These are phyloP conservation scores for Boletus patriciae DNA, from an alignment of 768 basidiomycete genomes.

Conservation along the genomic window DNA sequence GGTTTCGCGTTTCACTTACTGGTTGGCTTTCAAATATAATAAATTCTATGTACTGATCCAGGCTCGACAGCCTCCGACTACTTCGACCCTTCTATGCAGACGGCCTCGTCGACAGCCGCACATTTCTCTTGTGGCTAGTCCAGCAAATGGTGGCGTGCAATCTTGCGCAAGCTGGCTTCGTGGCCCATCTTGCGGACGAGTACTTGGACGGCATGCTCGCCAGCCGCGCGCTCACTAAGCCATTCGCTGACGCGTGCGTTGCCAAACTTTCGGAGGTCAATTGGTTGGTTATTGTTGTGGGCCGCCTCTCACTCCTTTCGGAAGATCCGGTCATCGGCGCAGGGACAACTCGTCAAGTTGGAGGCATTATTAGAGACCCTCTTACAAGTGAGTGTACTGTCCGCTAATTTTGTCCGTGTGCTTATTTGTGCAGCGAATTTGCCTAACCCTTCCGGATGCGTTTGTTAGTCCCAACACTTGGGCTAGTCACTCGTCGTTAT, in stretches of 20 bases:
- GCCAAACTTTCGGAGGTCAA: constrained; percentile 61
- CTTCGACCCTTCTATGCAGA: constrained; percentile 77
- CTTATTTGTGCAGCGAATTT: constrained; percentile 51
- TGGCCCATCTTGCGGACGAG: constrained; percentile 74
- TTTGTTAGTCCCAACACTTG: constrained; percentile 74
- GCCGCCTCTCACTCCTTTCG: constrained; percentile 3
- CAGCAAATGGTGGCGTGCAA: constrained; percentile 77
- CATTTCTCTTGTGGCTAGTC: constrained; percentile 77
- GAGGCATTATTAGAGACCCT: constrained; percentile 54
- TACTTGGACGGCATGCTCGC: constrained; percentile 69
- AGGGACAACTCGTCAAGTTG: constrained; percentile 54
- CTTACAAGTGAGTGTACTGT: constrained; percentile 52
- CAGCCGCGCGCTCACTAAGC: constrained; percentile 66
- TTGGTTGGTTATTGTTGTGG: constrained; percentile 19
- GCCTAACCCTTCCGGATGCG: constrained; percentile 69
- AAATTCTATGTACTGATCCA: neutral
- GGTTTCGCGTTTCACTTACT: constrained; percentile 77
- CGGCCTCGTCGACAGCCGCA: constrained; percentile 74
- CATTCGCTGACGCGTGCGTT: constrained; percentile 71
- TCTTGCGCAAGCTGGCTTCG: constrained; percentile 77
- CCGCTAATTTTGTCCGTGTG: neutral
- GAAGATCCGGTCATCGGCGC: constrained; percentile 58
- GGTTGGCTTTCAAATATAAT: constrained; percentile 42
- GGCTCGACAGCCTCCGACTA: constrained; percentile 55
- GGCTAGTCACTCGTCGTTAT: constrained; percentile 48